Base-by-base conservation (phyloP, 257 asterid genomes). In the Vinca minor region DNA sequence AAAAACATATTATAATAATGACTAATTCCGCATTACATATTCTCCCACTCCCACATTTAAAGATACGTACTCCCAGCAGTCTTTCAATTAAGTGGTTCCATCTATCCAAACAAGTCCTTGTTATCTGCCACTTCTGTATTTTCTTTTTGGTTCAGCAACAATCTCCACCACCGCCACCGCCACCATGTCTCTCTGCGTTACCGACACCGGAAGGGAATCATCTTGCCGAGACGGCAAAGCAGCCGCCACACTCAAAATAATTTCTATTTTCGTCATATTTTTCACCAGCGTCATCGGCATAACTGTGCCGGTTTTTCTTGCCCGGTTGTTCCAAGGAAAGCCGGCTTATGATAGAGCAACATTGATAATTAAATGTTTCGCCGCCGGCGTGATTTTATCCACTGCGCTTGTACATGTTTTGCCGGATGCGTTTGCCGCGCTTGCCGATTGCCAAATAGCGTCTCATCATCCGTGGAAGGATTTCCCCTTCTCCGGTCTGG, bases 401-500 rank as follows among this genome's bases (percentile, higher is more conserved):
- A 78, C 83, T 2, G 74, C 83, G 2, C 73, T 78, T 7, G 78
- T 74, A 5, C 83, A 78, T 50, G 80, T 78, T 8, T 66, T 78
- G n/a, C 83, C 83, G 1, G 80, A 78, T 32, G 83, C 83, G 2
- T 78, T 53, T 46, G 68, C 62, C 53, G 77, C 83, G 0, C 83
- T 78, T 11, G 69, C 80, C 12, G 80, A 78, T 64, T 78, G 80
- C 54, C 77, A 78, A 60, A 75, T 67, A 34, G 56, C 80, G 1
- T 74, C 80, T 0, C 68, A 32, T n/a, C 80, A 78, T 56, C 80
- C 80, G 0, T 78, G 80, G 83, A 74, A 78, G 61, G 83, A 74
- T 58, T 78, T 78, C 23, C 80, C 80, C 2, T 74, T 78, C 18
- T 71, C 80, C 4, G 80, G 83, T 7, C 77, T 78, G 23, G 41